Evolutionary conservation across 495 filamentous ascomycete species (phyloP).

Genomic region (Penicillium chermesinum): DNA sequence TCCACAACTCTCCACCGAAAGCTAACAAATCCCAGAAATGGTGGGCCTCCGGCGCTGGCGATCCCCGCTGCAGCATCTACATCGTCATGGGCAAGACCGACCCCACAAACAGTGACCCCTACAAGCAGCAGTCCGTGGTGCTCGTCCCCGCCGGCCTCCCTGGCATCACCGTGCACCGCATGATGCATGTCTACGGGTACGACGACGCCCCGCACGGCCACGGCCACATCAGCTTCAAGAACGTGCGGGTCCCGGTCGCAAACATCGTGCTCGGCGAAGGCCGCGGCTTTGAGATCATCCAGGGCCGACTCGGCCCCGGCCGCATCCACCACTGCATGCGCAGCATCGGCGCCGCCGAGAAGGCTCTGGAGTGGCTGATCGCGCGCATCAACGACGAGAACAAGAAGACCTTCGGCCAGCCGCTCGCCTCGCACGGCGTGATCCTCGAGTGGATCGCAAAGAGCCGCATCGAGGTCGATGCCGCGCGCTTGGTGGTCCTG

Average conservation of each 20-base stretch:
- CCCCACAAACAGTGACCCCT: constrained; percentile 62
- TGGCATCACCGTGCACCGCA: constrained; percentile 77
- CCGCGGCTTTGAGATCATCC: constrained; percentile 94
- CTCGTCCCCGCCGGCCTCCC: constrained; percentile 70
- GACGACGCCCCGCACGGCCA: constrained; percentile 94
- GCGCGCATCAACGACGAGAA: constrained; percentile 82
- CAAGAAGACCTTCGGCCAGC: constrained; percentile 81
- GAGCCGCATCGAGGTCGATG: constrained; percentile 85
- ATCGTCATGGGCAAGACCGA: constrained; percentile 89
- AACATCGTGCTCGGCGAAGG: constrained; percentile 86
- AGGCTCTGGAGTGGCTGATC: constrained; percentile 83
- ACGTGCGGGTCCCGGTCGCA: constrained; percentile 72
- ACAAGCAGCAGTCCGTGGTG: constrained; percentile 85
- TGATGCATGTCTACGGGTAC: constrained; percentile 87
- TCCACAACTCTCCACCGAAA: neutral
- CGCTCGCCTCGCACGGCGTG: constrained; percentile 75
- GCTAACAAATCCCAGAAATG: constrained; percentile 60
- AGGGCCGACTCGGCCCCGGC: constrained; percentile 84
- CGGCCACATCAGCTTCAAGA: constrained; percentile 78
- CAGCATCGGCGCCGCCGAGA: constrained; percentile 78
- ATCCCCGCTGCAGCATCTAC: constrained; percentile 84
- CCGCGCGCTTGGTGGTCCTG: constrained; percentile 76
- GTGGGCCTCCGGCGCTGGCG: constrained; percentile 91
- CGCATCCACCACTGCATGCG: constrained; percentile 95
- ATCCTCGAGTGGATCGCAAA: constrained; percentile 92